phyloP scores from a whole-genome alignment of 2,329 filamentous ascomycete genomes.

The Ascochyta pisi region DNA sequence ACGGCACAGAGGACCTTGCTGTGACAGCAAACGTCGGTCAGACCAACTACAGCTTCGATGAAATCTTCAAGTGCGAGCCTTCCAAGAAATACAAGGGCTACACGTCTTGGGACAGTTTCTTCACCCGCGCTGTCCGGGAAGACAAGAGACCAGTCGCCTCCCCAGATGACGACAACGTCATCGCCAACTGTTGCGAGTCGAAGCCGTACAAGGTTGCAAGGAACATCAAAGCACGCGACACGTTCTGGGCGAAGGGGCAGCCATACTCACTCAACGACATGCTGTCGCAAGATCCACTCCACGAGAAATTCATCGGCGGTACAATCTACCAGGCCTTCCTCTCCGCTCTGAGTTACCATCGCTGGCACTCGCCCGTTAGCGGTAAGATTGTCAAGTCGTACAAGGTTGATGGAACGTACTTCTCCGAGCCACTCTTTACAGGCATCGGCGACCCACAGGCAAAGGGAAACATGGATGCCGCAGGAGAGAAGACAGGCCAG shows the following conservation, averaged over 20 bases:
- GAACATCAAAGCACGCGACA: constrained; percentile 62
- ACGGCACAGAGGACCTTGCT: constrained; percentile 45
- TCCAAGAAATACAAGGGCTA: constrained; percentile 63
- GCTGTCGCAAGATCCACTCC: constrained; percentile 63
- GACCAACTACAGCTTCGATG: constrained; percentile 58
- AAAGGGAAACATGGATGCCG: constrained; percentile 46
- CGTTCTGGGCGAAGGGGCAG: constrained; percentile 73
- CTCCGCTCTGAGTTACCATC: constrained; percentile 71
- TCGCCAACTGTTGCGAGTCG: constrained; percentile 72
- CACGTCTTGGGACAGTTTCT: constrained; percentile 75
- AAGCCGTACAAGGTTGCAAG: constrained; percentile 61
- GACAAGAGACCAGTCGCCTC: constrained; percentile 64
- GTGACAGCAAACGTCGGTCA: constrained; percentile 27
- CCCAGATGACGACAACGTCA: constrained; percentile 61
- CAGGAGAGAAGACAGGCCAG: constrained; percentile 62
- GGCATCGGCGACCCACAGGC: constrained; percentile 50
- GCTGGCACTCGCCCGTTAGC: constrained; percentile 73
- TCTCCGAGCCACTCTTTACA: constrained; percentile 65
- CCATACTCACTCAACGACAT: constrained; percentile 71
- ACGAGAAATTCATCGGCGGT: constrained; percentile 65
- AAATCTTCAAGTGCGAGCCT: constrained; percentile 68
- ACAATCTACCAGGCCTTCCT: constrained; percentile 76
- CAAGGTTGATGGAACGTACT: constrained; percentile 71
- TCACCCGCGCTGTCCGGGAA: constrained; percentile 65
- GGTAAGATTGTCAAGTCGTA: constrained; percentile 66